phyloP scores from a whole-genome alignment of 164 flowering plant genomes.

The Nelumbo lutea region DNA sequence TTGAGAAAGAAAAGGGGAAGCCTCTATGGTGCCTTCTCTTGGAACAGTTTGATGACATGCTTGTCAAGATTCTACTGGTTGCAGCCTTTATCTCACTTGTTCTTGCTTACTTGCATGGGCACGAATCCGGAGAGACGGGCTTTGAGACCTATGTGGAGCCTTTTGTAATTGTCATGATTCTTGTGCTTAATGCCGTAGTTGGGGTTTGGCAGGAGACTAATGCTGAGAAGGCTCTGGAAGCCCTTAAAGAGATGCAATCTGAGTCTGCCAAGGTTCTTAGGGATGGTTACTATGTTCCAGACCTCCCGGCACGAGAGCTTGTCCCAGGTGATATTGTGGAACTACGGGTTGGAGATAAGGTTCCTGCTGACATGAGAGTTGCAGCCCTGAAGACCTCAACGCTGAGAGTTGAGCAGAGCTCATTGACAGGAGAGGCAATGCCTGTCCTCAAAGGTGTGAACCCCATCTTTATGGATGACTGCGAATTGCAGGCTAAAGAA shows the following conservation, averaged over 20 bases:
- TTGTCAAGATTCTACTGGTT: constrained; percentile 70
- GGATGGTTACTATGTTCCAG: constrained; percentile 63
- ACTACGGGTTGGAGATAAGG: constrained; percentile 77
- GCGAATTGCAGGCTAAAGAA: constrained; percentile 85
- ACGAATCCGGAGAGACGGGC: constrained; percentile 44
- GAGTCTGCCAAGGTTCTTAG: constrained; percentile 72
- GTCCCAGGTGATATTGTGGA: constrained; percentile 91
- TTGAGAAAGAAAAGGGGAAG: constrained; percentile 71
- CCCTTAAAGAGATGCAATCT: constrained; percentile 83
- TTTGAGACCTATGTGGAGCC: constrained; percentile 84
- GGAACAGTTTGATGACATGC: constrained; percentile 85
- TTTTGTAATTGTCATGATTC: constrained; percentile 66
- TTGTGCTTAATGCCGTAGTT: constrained; percentile 79
- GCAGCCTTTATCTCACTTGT: constrained; percentile 80
- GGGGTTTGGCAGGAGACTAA: constrained; percentile 94
- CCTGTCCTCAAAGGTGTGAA: constrained; percentile 60
- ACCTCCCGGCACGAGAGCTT: constrained; percentile 78
- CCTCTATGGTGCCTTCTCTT: constrained; percentile 70
- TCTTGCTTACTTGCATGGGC: constrained; percentile 52
- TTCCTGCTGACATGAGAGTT: constrained; percentile 90
- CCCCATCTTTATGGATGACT: constrained; percentile 54
- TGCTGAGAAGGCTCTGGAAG: constrained; percentile 90
- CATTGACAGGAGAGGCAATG: constrained; percentile 90
- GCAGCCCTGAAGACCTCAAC: constrained; percentile 66
- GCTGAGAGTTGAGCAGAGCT: constrained; percentile 80